Percentiles rank a stretch among this genome's conserved stretches.
Conservation (phyloP, 192 early-diverging fungal species). For the Coemansia sp. region DNA sequence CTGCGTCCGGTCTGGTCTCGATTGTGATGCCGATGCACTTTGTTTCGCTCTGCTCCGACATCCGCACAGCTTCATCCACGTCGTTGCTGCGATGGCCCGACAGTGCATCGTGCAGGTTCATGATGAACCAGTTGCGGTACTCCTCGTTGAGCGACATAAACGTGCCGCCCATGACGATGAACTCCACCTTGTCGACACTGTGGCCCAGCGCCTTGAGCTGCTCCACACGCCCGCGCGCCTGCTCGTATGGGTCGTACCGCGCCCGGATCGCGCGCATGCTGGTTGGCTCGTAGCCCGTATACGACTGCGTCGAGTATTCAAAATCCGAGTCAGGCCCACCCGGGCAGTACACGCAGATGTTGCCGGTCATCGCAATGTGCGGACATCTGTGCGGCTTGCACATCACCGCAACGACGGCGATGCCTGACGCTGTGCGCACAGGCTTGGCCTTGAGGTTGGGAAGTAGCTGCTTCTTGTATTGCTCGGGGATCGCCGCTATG, state of each 20-base stretch:
- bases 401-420: slow-evolving; percentile 53
- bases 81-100: slow-evolving; percentile 87
- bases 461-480: slow-evolving; percentile 79
- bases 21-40: slow-evolving; percentile 99
- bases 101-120: slow-evolving; percentile 93
- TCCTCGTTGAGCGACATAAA: slow-evolving; percentile 97
- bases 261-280: slow-evolving; percentile 98
- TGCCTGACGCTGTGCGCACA: slow-evolving; percentile 80
- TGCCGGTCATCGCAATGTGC: slow-evolving; percentile 99
- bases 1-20: slow-evolving; percentile 98
- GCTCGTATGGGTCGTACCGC: slow-evolving; percentile 97
- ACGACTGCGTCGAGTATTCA: slow-evolving; percentile 99
- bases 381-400: slow-evolving; percentile 91
- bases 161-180: slow-evolving; percentile 99
- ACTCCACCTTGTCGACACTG: slow-evolving; percentile 97
- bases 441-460: slow-evolving; percentile 94
- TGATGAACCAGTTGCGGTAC: slow-evolving; percentile 97
- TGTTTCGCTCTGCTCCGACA: slow-evolving; percentile 93
- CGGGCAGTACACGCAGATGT: slow-evolving; percentile 98
- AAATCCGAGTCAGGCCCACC: slow-evolving; percentile 99
- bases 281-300: slow-evolving; percentile 99
- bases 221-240: slow-evolving; percentile 89
- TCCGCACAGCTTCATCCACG: slow-evolving; percentile 96
- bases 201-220: slow-evolving; percentile 93
- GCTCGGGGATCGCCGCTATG: slow-evolving; percentile 96